Evolutionary conservation across 2,329 filamentous ascomycete species (phyloP), one percentile per base, ranked within the genome.

Genomic region (Scedosporium dehoogii): DNA sequence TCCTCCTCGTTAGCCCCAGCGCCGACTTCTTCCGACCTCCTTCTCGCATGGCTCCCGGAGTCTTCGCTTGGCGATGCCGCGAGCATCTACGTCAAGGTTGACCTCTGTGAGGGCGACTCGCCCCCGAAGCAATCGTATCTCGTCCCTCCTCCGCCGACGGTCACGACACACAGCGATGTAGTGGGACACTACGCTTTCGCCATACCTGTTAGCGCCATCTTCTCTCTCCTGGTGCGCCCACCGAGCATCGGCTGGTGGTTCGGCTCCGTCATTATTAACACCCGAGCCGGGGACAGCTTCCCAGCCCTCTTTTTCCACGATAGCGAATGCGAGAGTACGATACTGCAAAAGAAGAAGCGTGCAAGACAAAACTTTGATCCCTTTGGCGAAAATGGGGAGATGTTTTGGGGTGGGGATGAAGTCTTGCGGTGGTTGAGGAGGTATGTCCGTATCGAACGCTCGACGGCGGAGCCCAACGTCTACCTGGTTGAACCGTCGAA

Each of bases 201-300:
- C 1, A 83, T 99, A 5, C 94, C 94, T 1, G 83, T 97, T 33
- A 91, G 86, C 67, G 90, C 93, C 66, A 88, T 99, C 64, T 99
- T 96, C 75, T 96, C 91, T 29, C 81, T 99, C 4, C 81, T 96
- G 6, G 87, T 99, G 46, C 86, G 94, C 1, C 93, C 93, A 3
- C 96, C 94, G 4, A 97, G 91, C 72, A 76, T 96, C 6, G 96
- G 94, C 16, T 99, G 94, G 96, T 99, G 94, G 94, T 97, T 96
- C 73, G 94, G 94, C 41, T 96, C 92, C 66, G 76, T 99, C 29
- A 88, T 99, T 63, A 91, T 99, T 77, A 99, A 99, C 72, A 91
- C 90, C 1, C 82, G 90, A 12, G 86, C 89, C 0, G 96, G 96
- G 3, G 92, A 97, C 72, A 94, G 90, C 72, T 96, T 97, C 68